Percentiles rank a stretch among this genome's conserved stretches.
These are phyloP conservation scores for Colletotrichum sp. DNA, from an alignment of 2,329 filamentous ascomycete genomes.

Conservation along the genomic window DNA sequence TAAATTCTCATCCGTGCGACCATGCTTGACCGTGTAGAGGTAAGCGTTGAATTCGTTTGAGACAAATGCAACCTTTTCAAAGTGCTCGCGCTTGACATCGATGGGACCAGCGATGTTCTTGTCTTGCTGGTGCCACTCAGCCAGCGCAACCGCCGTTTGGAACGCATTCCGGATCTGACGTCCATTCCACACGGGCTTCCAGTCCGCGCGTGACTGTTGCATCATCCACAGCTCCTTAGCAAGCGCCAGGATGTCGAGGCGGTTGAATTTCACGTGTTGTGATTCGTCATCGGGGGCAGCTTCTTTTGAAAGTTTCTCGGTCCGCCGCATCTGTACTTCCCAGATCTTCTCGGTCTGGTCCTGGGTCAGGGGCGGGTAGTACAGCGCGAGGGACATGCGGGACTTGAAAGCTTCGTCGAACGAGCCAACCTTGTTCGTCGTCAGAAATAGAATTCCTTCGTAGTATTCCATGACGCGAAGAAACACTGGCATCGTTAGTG, in stretches of 20 bases:
- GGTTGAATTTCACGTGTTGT: conserved; percentile 36
- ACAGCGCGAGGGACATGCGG: conserved; percentile 48
- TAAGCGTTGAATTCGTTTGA: too few species aligned
- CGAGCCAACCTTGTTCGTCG: conserved; percentile 52
- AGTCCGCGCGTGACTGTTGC: background rate
- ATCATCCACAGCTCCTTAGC: background rate
- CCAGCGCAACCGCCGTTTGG: conserved; percentile 50
- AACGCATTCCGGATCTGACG: conserved; percentile 48
- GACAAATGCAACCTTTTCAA: too few species aligned
- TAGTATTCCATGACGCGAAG: conserved; percentile 56
- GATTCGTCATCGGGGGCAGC: conserved; percentile 34
- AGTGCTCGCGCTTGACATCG: too few species aligned
- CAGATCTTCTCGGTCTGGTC: conserved; percentile 47
- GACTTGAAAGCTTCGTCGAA: conserved; percentile 56
- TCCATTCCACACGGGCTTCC: conserved; percentile 42
- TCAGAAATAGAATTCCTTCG: conserved; percentile 54
- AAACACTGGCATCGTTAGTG: conserved; percentile 34
- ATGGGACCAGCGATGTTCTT: too few species aligned
- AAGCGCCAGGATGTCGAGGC: conserved; percentile 37
- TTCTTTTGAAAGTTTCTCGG: conserved; percentile 21
- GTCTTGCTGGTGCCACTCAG: conserved; percentile 34
- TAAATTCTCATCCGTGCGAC: too few species aligned
- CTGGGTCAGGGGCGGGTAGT: conserved; percentile 41
- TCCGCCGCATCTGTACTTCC: conserved; percentile 37
- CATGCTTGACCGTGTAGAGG: too few species aligned